phyloP scores from a whole-genome alignment of 139 green algal genomes.

The Chlamydomonas eustigma region DNA sequence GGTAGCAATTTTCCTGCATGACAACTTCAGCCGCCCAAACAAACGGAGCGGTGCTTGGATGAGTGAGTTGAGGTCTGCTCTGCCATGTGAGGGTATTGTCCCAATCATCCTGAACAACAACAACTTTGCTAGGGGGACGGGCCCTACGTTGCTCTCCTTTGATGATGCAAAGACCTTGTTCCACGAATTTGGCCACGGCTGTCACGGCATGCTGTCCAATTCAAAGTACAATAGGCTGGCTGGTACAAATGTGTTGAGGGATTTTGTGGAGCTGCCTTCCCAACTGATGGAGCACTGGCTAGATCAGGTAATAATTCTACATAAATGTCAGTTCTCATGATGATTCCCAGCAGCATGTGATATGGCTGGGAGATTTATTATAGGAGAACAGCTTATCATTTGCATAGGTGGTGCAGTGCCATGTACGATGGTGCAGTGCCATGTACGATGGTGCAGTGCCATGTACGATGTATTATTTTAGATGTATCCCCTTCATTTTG shows the following conservation, averaged over 20 bases:
- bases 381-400: no score
- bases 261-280: slow-evolving; percentile 20
- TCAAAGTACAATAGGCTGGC: not conserved
- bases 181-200: slow-evolving; percentile 23
- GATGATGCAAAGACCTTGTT: slow-evolving; percentile 15
- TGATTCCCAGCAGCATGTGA: no score
- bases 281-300: slow-evolving; percentile 23
- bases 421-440: no score
- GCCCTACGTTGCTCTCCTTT: slow-evolving; percentile 11
- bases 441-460: no score
- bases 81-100: not conserved
- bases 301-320: not conserved
- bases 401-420: no score
- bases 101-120: slow-evolving; percentile 23
- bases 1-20: slow-evolving; percentile 16
- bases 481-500: no score
- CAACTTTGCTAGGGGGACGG: slow-evolving; percentile 11
- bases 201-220: slow-evolving; percentile 18
- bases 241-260: slow-evolving; percentile 18
- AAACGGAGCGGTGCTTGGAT: slow-evolving; percentile 20
- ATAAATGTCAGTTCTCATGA: no score
- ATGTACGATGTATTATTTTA: no score
- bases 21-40: slow-evolving; percentile 18
- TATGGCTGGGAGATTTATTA: no score
- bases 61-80: slow-evolving; percentile 7